phyloP scores from a whole-genome alignment of 176 grass and related monocot genomes.

The Metroxylon sagu region DNA sequence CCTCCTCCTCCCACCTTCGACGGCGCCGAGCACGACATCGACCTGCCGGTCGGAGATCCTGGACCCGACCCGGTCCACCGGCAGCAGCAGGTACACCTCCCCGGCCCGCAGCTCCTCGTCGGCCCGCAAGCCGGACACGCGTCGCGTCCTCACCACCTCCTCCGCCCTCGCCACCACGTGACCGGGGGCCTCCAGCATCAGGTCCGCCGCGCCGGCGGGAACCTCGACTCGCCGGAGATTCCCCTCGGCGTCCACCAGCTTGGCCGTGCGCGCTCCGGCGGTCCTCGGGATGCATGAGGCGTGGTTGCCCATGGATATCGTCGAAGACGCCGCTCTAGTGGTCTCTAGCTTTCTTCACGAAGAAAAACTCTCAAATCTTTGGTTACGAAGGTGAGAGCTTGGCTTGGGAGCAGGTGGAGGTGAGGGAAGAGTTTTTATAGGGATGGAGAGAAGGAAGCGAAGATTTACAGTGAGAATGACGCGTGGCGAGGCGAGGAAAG shows the following conservation, averaged over 20 bases:
- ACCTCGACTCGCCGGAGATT: conserved; percentile 2
- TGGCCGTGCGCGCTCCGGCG: too few species aligned
- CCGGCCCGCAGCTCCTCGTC: conserved; percentile 36
- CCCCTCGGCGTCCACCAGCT: conserved; percentile 27
- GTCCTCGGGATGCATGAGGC: too few species aligned
- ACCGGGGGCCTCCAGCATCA: conserved; percentile 51
- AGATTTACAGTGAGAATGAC: too few species aligned
- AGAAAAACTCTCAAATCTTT: too few species aligned
- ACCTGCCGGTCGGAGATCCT: conserved; percentile 25
- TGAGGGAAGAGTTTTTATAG: too few species aligned
- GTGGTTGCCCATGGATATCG: too few species aligned
- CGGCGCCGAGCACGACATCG: conserved; percentile 4
- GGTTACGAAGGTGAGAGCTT: too few species aligned
- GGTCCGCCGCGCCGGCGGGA: conserved; percentile 18
- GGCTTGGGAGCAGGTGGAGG: too few species aligned
- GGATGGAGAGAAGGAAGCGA: too few species aligned
- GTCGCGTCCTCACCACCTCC: conserved; percentile 16
- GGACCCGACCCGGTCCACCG: conserved; percentile 17
- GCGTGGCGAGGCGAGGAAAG: too few species aligned
- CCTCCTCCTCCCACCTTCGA: not conserved
- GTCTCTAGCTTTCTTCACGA: too few species aligned
- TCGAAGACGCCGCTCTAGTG: too few species aligned
- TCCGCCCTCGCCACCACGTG: conserved; percentile 28
- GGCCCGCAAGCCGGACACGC: conserved; percentile 24
- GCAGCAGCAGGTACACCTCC: conserved; percentile 49